These are phyloP conservation scores for Thelonectria rubi DNA, from an alignment of 2,329 filamentous ascomycete genomes.

Conservation along the genomic window DNA sequence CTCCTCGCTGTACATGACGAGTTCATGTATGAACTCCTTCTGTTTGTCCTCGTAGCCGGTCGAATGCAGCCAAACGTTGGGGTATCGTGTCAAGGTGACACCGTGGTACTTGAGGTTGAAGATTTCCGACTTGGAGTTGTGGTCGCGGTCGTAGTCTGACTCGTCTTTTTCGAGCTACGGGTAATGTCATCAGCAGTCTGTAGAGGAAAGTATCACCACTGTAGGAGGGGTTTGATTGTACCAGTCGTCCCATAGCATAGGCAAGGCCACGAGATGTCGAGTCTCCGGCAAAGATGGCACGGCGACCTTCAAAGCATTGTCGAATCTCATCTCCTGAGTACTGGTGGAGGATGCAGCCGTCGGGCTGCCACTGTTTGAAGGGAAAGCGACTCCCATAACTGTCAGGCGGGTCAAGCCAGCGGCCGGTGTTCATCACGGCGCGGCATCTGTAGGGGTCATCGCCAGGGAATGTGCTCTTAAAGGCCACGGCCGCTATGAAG, in stretches of 20 bases:
- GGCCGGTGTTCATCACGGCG: constrained; percentile 58
- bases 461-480: constrained; percentile 9
- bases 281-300: constrained; percentile 65
- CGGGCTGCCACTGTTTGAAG: constrained; percentile 64
- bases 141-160: constrained; percentile 1
- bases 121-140: not conserved
- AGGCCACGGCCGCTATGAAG: constrained; percentile 1
- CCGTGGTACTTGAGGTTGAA: constrained; percentile 19
- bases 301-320: constrained; percentile 59
- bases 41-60: constrained; percentile 32
- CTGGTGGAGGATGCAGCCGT: constrained; percentile 64
- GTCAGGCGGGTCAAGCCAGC: constrained; percentile 54
- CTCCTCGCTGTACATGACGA: constrained; percentile 35
- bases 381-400: constrained; percentile 38
- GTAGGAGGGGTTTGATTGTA: not conserved
- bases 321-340: constrained; percentile 61
- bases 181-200: not conserved
- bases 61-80: constrained; percentile 8
- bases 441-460: constrained; percentile 62
- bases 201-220: not conserved
- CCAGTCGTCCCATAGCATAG: constrained; percentile 46
- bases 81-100: constrained; percentile 5
- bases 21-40: constrained; percentile 30
- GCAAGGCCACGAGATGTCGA: constrained; percentile 66
- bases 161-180: constrained; percentile 1